Evolutionary conservation across 2,329 filamentous ascomycete species (phyloP).

Genomic region (Aspergillus novoparasiticus): DNA sequence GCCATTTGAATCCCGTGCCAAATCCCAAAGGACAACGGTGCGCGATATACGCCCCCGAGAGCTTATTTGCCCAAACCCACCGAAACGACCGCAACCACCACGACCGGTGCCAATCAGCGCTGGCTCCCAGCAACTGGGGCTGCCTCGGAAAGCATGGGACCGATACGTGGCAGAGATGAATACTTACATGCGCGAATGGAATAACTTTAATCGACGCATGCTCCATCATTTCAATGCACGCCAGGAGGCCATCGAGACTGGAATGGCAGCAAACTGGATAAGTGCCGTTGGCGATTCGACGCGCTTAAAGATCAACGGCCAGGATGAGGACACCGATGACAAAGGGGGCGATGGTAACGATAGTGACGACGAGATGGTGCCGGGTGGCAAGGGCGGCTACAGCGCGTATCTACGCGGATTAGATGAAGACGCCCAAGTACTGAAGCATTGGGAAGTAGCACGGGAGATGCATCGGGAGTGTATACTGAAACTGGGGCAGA

Average conservation of each 20-base stretch:
- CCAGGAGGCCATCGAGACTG: constrained; percentile 50
- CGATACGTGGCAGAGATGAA: constrained; percentile 57
- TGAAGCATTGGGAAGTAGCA: constrained; percentile 52
- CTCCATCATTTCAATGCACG: constrained; percentile 58
- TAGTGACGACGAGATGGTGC: constrained; percentile 33
- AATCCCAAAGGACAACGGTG: constrained; percentile 45
- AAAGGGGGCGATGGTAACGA: constrained; percentile 22
- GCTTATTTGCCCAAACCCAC: constrained; percentile 55
- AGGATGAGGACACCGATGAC: constrained; percentile 27
- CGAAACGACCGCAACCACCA: constrained; percentile 50
- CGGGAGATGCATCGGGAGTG: constrained; percentile 48
- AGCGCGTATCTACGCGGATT: constrained; percentile 48
- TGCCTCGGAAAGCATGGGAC: constrained; percentile 53
- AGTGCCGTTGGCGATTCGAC: constrained; percentile 53
- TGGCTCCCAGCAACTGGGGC: constrained; percentile 36
- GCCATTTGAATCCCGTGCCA: constrained; percentile 61
- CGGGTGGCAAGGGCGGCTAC: constrained; percentile 44
- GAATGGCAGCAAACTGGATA: constrained; percentile 53
- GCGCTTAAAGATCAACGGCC: constrained; percentile 33
- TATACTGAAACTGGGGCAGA: constrained; percentile 43
- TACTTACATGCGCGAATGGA: constrained; percentile 60
- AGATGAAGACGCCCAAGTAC: constrained; percentile 48
- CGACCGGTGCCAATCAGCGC: constrained; percentile 19
- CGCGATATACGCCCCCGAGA: constrained; percentile 38
- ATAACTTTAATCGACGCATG: constrained; percentile 57